Evolutionary conservation across 2,329 filamentous ascomycete genomes (phyloP).

Genomic region (Scedosporium minutisporum): DNA sequence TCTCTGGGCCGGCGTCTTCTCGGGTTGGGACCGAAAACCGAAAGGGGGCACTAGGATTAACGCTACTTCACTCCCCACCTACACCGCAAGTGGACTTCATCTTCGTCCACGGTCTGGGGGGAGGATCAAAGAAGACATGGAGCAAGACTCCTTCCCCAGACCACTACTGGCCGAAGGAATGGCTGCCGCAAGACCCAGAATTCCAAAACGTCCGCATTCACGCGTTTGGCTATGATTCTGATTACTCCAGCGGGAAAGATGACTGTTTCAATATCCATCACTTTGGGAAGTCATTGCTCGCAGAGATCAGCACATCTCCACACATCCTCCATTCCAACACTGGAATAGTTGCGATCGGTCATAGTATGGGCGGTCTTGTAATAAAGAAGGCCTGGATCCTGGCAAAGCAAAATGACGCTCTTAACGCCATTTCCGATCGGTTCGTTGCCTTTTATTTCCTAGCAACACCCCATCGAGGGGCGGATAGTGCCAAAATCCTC

Average conservation of each 20-base stretch:
- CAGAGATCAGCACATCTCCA: constrained; percentile 15
- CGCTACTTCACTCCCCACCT: constrained; percentile 12
- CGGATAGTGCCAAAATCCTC: constrained; percentile 17
- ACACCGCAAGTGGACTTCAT: constrained; percentile 21
- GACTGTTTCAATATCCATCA: constrained; percentile 21
- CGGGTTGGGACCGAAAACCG: background rate
- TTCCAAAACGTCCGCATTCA: constrained; percentile 19
- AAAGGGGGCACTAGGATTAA: constrained; percentile 11
- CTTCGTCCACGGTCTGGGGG: constrained; percentile 30
- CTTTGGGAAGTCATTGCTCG: constrained; percentile 21
- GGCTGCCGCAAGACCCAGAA: constrained; percentile 21
- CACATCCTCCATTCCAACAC: constrained; percentile 11
- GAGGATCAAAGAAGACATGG: constrained; percentile 29
- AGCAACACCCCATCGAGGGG: constrained; percentile 21
- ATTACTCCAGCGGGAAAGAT: constrained; percentile 17
- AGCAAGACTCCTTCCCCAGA: constrained; percentile 12
- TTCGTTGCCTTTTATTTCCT: constrained; percentile 20
- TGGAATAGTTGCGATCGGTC: constrained; percentile 21
- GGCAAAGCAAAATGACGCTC: constrained; percentile 11
- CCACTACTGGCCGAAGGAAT: constrained; percentile 28
- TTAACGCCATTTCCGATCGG: constrained; percentile 11
- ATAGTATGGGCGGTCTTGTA: constrained; percentile 25
- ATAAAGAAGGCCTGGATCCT: constrained; percentile 23
- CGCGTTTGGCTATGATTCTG: constrained; percentile 24
- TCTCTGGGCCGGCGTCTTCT: background rate